Evolutionary conservation across 768 basidiomycete genomes (phyloP).

Genomic region (Serendipita sp.): DNA sequence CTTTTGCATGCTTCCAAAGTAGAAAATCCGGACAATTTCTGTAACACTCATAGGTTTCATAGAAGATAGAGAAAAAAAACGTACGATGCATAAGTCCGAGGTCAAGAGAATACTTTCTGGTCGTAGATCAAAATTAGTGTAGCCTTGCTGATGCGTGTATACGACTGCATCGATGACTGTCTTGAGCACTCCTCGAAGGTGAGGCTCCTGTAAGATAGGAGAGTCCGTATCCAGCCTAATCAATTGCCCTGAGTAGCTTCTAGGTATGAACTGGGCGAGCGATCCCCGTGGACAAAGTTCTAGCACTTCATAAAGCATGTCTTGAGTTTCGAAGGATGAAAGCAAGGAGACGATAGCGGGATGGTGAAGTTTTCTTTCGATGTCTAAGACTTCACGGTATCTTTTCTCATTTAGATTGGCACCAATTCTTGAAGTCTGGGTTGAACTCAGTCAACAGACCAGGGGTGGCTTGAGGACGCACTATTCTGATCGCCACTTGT

Average conservation of each 20-base stretch:
- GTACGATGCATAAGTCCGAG: background rate
- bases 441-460: background rate
- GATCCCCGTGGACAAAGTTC: background rate
- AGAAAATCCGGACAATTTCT: no score
- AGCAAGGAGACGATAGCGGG: background rate
- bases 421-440: background rate
- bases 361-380: conserved; percentile 1
- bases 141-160: background rate
- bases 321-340: background rate
- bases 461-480: background rate
- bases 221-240: no score
- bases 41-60: no score
- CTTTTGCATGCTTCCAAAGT: no score
- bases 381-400: background rate
- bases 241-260: background rate
- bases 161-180: background rate
- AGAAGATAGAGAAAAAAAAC: background rate
- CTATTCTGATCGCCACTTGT: background rate
- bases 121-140: background rate
- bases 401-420: background rate
- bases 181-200: conserved; percentile 2
- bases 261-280: background rate
- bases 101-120: background rate
- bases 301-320: background rate
- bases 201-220: background rate